Conservation (phyloP, 495 filamentous ascomycete species). For the Aspergillus heteromorphus region DNA sequence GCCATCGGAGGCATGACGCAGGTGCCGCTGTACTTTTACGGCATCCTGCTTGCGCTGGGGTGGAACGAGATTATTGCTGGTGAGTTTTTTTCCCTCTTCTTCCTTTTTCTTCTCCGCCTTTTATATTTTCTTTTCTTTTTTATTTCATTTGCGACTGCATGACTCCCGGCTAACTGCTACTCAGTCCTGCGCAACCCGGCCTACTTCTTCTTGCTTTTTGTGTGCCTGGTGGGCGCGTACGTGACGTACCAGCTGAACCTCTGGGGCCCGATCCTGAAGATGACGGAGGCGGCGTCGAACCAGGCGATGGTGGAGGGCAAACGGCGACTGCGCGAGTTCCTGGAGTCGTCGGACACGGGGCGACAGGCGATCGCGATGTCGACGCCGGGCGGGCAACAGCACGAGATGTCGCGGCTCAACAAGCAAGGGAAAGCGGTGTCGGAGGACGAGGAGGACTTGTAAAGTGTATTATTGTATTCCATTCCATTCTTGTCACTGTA, state of each 20-base stretch:
- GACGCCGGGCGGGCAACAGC: constrained; percentile 30
- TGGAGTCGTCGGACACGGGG: constrained; percentile 74
- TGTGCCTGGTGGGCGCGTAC: constrained; percentile 71
- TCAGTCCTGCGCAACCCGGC: constrained; percentile 89
- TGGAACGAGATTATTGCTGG: constrained; percentile 96
- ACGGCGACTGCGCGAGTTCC: constrained; percentile 78
- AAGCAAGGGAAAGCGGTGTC: constrained; percentile 25
- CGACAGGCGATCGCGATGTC: constrained; percentile 75
- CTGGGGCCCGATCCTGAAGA: constrained; percentile 90
- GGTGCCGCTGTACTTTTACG: constrained; percentile 93
- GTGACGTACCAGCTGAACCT: constrained; percentile 89
- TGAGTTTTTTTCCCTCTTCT: constrained; percentile 53
- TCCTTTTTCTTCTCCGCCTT: no score
- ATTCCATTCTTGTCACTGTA: constrained; percentile 16
- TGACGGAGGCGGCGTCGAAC: constrained; percentile 80
- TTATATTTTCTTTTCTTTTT: no score
- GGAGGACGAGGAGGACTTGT: constrained; percentile 39
- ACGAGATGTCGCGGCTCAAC: constrained; percentile 42
- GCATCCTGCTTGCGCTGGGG: constrained; percentile 76
- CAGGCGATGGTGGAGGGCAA: constrained; percentile 89
- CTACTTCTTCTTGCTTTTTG: constrained; percentile 82
- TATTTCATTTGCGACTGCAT: no score
- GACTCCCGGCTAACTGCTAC: no score
- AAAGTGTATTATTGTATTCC: constrained; percentile 15
- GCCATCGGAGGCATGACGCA: constrained; percentile 94